Evolutionary conservation across 106 monocot species (phyloP).

Genomic region (Dendrobium officinale): DNA sequence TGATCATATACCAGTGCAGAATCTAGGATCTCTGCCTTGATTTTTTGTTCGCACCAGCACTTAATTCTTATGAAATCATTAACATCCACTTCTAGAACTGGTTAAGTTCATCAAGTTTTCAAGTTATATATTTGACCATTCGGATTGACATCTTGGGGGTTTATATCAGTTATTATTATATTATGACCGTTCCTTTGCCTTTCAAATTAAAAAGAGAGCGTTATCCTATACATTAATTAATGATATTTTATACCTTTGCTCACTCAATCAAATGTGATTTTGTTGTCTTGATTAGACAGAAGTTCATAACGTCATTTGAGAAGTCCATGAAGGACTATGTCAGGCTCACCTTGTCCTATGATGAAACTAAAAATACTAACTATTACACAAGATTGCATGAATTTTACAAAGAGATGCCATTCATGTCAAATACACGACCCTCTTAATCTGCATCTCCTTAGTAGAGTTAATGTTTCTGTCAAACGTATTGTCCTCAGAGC

Average conservation of each 20-base stretch:
- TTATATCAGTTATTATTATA: background rate
- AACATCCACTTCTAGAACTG: background rate
- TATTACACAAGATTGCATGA: too few relatives aligned
- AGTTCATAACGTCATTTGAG: too few relatives aligned
- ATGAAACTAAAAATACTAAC: too few relatives aligned
- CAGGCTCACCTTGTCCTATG: too few relatives aligned
- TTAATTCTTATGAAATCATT: background rate
- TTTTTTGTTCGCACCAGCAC: background rate
- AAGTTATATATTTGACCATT: background rate
- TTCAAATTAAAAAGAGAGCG: too few relatives aligned
- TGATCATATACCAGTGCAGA: background rate
- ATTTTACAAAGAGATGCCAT: too few relatives aligned
- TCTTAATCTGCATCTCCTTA: background rate
- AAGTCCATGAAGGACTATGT: too few relatives aligned
- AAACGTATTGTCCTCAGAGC: background rate
- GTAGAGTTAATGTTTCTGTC: background rate
- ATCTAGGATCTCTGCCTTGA: background rate
- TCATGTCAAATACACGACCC: too few relatives aligned
- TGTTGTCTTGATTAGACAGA: background rate
- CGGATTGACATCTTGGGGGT: background rate
- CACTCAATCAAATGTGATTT: background rate
- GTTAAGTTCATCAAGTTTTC: background rate
- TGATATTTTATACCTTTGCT: too few relatives aligned
- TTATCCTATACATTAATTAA: too few relatives aligned
- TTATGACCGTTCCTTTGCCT: too few relatives aligned